These are phyloP conservation scores for Parastagonospora avenae DNA, from an alignment of 2,329 filamentous ascomycete species.

Conservation along the genomic window DNA sequence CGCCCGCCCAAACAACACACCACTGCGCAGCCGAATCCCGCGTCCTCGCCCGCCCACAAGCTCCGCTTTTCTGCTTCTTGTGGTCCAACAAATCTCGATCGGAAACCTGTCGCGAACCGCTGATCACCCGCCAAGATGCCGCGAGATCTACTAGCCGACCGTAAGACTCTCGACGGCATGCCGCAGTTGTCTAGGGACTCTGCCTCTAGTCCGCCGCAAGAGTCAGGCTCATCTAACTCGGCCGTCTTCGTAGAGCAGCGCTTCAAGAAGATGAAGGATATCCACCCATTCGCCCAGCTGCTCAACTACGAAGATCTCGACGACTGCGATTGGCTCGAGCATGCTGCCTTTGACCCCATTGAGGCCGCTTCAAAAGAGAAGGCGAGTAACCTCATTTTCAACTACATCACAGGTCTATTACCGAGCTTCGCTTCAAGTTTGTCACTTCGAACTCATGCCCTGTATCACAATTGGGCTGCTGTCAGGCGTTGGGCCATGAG, in stretches of 20 bases:
- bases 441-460: not conserved
- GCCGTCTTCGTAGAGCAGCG: constrained; percentile 31
- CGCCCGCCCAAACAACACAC: constrained; percentile 17
- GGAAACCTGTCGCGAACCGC: constrained; percentile 4
- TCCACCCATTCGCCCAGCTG: constrained; percentile 75
- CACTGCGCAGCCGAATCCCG: constrained; percentile 10
- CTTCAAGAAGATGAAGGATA: constrained; percentile 56
- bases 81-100: constrained; percentile 4
- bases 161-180: constrained; percentile 43
- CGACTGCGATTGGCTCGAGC: constrained; percentile 64
- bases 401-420: constrained; percentile 3
- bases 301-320: constrained; percentile 71
- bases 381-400: constrained; percentile 49
- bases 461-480: constrained; percentile 18
- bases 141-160: constrained; percentile 48
- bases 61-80: constrained; percentile 14
- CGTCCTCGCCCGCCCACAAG: constrained; percentile 8
- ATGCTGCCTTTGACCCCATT: constrained; percentile 61
- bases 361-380: constrained; percentile 65
- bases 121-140: constrained; percentile 44
- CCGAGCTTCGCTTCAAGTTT: constrained; percentile 1
- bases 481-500: constrained; percentile 16
- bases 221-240: constrained; percentile 26
- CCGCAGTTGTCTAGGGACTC: constrained; percentile 44
- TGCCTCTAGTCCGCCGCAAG: constrained; percentile 17